These are phyloP conservation scores for Penicillium antarcticum DNA, from an alignment of 495 filamentous ascomycete species.

Conservation along the genomic window DNA sequence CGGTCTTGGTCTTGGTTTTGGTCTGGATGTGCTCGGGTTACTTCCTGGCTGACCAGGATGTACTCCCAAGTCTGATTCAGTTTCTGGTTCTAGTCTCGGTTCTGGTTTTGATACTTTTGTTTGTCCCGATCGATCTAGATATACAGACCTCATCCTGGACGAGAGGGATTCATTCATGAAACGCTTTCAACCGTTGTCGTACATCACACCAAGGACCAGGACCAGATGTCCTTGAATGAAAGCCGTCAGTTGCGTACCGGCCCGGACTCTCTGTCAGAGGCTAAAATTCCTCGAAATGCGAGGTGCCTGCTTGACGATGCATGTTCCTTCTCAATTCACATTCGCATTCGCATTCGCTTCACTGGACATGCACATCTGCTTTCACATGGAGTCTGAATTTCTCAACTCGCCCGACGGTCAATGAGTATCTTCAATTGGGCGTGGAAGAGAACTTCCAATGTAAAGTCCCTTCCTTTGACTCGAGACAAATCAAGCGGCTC, in stretches of 20 bases:
- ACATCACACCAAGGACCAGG: not conserved
- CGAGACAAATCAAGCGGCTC: not conserved
- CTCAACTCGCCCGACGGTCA: too few species aligned
- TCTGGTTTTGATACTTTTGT: too few species aligned
- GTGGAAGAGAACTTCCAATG: not conserved
- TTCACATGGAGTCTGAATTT: not conserved
- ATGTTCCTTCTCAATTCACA: too few species aligned
- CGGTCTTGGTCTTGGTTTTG: too few species aligned
- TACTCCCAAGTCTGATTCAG: too few species aligned
- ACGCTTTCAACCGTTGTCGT: not conserved
- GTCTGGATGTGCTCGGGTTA: too few species aligned
- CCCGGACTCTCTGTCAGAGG: not conserved
- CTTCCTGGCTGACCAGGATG: too few species aligned
- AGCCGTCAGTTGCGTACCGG: not conserved
- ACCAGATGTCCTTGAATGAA: not conserved
- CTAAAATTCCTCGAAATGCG: not conserved
- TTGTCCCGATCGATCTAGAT: too few species aligned
- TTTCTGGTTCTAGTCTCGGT: too few species aligned
- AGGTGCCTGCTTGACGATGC: not conserved
- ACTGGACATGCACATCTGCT: not conserved
- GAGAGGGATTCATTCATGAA: too few species aligned
- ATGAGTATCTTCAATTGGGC: not conserved
- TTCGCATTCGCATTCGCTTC: not conserved
- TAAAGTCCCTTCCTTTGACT: not conserved
- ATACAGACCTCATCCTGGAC: too few species aligned